These are phyloP conservation scores for Salinomyces thailandicus DNA, from an alignment of 2,329 filamentous ascomycete species.

Conservation along the genomic window DNA sequence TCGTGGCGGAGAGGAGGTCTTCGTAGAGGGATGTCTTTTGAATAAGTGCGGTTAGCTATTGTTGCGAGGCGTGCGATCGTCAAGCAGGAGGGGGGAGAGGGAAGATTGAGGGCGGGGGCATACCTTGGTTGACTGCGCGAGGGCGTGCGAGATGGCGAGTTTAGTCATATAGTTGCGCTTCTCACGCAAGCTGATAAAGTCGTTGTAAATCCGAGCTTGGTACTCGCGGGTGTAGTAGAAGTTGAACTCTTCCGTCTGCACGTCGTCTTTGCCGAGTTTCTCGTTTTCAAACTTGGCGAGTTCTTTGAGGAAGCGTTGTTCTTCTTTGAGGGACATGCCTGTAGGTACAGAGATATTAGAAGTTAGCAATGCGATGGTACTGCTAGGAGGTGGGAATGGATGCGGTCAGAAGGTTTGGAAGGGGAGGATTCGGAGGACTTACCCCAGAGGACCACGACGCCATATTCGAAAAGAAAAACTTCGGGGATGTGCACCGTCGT, in stretches of 20 bases:
- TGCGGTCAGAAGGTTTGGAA: too few species aligned
- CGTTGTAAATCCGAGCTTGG: conserved; percentile 97
- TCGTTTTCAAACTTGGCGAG: conserved; percentile 89
- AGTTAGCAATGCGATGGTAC: too few species aligned
- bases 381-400: too few species aligned
- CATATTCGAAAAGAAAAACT: conserved; percentile 93
- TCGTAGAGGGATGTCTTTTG: conserved; percentile 95
- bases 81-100: background rate
- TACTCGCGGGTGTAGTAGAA: conserved; percentile 99
- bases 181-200: conserved; percentile 90
- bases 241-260: conserved; percentile 96
- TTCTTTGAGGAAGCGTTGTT: conserved; percentile 84
- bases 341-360: too few species aligned
- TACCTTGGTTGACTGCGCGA: conserved; percentile 91
- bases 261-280: conserved; percentile 76
- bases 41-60: too few species aligned
- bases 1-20: conserved; percentile 86
- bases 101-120: conserved; percentile 1
- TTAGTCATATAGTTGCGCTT: conserved; percentile 98
- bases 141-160: conserved; percentile 86
- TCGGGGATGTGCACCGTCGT: conserved; percentile 84
- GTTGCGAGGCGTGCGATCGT: too few species aligned
- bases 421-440: too few species aligned
- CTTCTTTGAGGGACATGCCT: conserved; percentile 85
- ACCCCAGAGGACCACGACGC: conserved; percentile 97